Percentiles rank a stretch among this genome's conserved stretches.
These are phyloP conservation scores for Dioszegia aurantiaca DNA, from an alignment of 768 basidiomycete genomes.

Conservation along the genomic window DNA sequence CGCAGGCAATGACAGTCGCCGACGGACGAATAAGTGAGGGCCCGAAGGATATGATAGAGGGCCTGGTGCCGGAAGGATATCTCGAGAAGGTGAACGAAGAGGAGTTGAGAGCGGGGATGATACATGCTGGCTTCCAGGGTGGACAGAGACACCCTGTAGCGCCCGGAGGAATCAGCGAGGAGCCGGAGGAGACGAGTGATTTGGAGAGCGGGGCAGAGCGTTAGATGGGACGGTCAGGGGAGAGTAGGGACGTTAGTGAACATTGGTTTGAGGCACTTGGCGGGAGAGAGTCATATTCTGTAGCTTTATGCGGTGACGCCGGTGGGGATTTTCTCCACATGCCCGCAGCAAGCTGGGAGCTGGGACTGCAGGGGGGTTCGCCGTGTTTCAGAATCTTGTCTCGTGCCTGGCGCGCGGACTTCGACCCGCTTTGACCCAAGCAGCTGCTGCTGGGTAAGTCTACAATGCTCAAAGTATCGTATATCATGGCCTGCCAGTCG, in stretches of 20 bases:
- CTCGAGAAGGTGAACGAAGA: slow-evolving; percentile 20
- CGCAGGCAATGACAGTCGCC: not conserved
- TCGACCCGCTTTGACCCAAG: too few species aligned
- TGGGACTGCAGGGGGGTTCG: not conserved
- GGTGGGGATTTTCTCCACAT: slow-evolving; percentile 10
- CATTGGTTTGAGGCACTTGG: not conserved
- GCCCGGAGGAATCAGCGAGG: slow-evolving; percentile 11
- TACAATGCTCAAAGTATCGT: too few species aligned
- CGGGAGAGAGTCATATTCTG: slow-evolving; percentile 38
- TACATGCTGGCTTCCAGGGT: not conserved
- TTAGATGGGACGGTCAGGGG: not conserved
- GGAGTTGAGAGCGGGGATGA: slow-evolving; percentile 1
- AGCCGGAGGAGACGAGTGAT: slow-evolving; percentile 15
- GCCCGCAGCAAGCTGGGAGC: slow-evolving; percentile 15
- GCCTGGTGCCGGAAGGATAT: slow-evolving; percentile 28
- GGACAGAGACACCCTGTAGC: slow-evolving; percentile 11
- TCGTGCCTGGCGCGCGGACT: too few species aligned
- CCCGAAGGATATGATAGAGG: slow-evolving; percentile 8
- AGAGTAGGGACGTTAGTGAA: not conserved
- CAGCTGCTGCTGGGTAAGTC: too few species aligned
- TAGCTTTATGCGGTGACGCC: not conserved
- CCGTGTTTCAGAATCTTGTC: not conserved
- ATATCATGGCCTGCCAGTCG: too few species aligned
- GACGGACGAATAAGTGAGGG: not conserved
- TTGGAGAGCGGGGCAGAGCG: slow-evolving; percentile 9